Evolutionary conservation across 768 basidiomycete genomes (phyloP), one percentile per base, ranked within the genome.

Genomic region (Tylopilus intermedius): DNA sequence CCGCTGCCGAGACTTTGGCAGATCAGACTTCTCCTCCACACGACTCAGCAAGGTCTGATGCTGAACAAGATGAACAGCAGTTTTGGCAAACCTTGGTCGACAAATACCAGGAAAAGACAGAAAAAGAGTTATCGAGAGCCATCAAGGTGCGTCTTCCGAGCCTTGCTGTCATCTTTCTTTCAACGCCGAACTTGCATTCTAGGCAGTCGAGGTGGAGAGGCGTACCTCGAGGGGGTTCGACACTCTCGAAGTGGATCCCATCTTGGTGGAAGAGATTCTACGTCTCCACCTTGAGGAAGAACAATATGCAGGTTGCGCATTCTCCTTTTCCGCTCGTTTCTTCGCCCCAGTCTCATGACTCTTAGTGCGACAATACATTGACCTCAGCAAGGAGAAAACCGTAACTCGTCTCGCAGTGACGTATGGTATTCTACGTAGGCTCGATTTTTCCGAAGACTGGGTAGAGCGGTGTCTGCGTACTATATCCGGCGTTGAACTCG

Each of bases 61-160:
- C 65, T 15, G 71, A 72, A 47, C 75, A 72, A 47, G 71, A 67
- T 10, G 79, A 79, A 62, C 80, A 85, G 48, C 76, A 73, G 53
- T 74, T 76, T 29, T 72, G 92, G 47, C 92, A 94, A 71, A 71
- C 68, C 43, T 62, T 92, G 44, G 81, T 95, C 1, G 92, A 95
- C 57, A 86, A 81, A 61, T 73, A 86, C 45, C 91, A 95, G 62
- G 91, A 94, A 18, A 93, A 84, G 64, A 88, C 81, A 5, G 90
- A 95, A 67, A 93, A 84, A 66, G 95, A 96, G 61, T 81, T 94
- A 51, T 69, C 74, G 5, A 78, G 84, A 52, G 72, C 80, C 9
- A 55, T 88, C 57, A 90, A 89, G 83, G 94, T 87, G 60, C 39
- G 63, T 54, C 47, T 24, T 6, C 24, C 15, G 5, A 14, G 32